Conservation (phyloP, 306 rosid genomes). For the Clitoria ternatea region DNA sequence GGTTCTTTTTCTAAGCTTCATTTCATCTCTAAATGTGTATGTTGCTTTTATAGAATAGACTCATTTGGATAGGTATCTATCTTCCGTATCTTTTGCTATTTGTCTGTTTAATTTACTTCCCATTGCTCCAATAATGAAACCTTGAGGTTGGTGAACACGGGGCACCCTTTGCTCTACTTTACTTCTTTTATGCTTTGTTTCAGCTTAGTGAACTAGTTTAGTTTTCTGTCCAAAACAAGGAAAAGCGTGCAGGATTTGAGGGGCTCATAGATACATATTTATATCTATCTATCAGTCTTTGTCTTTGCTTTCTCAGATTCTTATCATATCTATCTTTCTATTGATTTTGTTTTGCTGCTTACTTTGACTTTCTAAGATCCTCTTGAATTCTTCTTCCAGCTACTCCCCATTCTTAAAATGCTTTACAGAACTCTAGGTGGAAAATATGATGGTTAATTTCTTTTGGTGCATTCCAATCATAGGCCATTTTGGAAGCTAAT, state of each 20-base stretch:
- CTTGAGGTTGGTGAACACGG: slow-evolving; percentile 7
- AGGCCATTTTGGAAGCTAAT: background rate
- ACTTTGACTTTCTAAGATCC: slow-evolving; percentile 16
- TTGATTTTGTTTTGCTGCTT: slow-evolving; percentile 1
- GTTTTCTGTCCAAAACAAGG: slow-evolving; percentile 20
- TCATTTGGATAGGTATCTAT: slow-evolving; percentile 30
- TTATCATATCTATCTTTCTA: background rate
- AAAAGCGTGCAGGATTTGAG: background rate
- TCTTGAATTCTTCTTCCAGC: slow-evolving; percentile 1
- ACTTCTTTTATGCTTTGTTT: slow-evolving; percentile 16
- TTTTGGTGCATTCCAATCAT: slow-evolving; percentile 14
- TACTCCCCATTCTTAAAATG: background rate
- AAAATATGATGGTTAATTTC: slow-evolving; percentile 10
- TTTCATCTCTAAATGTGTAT: slow-evolving; percentile 25
- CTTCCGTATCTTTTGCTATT: slow-evolving; percentile 30
- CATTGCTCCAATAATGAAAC: background rate
- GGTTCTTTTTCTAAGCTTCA: slow-evolving; percentile 25
- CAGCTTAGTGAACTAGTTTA: slow-evolving; percentile 16
- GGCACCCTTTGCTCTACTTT: slow-evolving; percentile 5
- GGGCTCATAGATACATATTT: slow-evolving; percentile 1
- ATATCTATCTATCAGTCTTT: background rate
- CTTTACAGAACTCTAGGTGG: slow-evolving; percentile 10
- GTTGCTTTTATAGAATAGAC: slow-evolving; percentile 23
- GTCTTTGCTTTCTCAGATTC: slow-evolving; percentile 19
- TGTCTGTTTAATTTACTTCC: slow-evolving; percentile 19